A percentile compares a stretch with the other conserved stretches of the same genome.
phyloP scores from a whole-genome alignment of 805 yeast genomes.

The Teunomyces barrocoloradensis region DNA sequence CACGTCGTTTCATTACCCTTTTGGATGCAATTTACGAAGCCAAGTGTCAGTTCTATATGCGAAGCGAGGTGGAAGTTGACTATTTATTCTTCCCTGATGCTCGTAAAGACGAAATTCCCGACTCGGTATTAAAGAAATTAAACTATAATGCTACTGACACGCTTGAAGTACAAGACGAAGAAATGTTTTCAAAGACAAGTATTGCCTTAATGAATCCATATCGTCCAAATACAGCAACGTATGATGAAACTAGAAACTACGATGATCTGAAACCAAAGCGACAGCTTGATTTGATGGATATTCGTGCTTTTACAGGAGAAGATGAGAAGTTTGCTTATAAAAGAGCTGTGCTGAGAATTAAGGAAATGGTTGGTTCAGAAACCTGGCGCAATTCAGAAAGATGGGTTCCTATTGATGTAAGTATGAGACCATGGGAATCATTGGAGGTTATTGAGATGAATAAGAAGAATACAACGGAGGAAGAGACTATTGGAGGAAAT shows the following conservation, averaged over 20 bases:
- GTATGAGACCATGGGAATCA: slow-evolving; percentile 60
- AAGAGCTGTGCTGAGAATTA: slow-evolving; percentile 65
- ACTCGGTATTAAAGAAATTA: slow-evolving; percentile 10
- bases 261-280: slow-evolving; percentile 2
- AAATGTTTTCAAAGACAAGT: slow-evolving; percentile 64
- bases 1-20: slow-evolving; percentile 62
- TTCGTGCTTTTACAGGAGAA: slow-evolving; percentile 66
- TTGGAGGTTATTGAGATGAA: not conserved
- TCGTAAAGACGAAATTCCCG: slow-evolving; percentile 10
- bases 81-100: slow-evolving; percentile 61
- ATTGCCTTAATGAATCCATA: slow-evolving; percentile 62
- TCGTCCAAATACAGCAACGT: slow-evolving; percentile 65
- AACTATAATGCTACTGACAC: slow-evolving; percentile 19
- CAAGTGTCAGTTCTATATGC: slow-evolving; percentile 55
- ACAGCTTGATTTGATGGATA: slow-evolving; percentile 42
- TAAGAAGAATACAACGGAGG: not conserved
- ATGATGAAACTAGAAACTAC: slow-evolving; percentile 19
- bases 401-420: slow-evolving; percentile 55
- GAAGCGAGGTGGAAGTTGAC: slow-evolving; percentile 49
- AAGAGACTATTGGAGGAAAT: not conserved
- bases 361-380: slow-evolving; percentile 54
- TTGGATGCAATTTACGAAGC: slow-evolving; percentile 70
- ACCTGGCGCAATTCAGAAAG: slow-evolving; percentile 46
- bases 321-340: slow-evolving; percentile 74
- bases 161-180: slow-evolving; percentile 57